Conservation (phyloP, 305 asterid species). For the Rubia tinctorum region DNA sequence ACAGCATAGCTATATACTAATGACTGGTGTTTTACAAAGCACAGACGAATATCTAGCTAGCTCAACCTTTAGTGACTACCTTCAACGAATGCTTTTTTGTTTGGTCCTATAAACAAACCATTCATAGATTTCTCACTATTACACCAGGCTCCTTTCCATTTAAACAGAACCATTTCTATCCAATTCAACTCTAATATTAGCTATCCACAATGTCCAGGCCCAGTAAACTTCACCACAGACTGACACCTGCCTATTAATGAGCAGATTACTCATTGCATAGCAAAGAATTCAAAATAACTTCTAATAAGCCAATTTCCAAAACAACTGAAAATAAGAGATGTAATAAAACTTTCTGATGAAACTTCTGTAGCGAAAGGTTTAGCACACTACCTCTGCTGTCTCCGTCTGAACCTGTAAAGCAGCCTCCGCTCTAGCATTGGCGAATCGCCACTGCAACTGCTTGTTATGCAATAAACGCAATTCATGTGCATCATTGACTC, state of each 20-base stretch:
- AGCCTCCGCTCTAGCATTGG: conserved; percentile 63
- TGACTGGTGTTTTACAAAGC: not conserved
- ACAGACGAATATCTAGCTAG: not conserved
- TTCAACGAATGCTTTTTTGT: not conserved
- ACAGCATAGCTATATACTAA: not conserved
- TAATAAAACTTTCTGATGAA: not conserved
- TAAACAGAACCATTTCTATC: not conserved
- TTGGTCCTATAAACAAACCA: not conserved
- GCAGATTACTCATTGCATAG: not conserved
- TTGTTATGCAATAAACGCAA: conserved; percentile 65
- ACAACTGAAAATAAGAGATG: not conserved
- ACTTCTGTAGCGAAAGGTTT: not conserved
- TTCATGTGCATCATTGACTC: conserved; percentile 64
- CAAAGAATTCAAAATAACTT: not conserved
- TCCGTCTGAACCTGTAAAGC: conserved; percentile 47
- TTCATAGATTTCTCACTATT: not conserved
- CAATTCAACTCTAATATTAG: not conserved
- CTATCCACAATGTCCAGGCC: not conserved
- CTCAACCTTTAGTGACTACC: not conserved
- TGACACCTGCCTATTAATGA: not conserved
- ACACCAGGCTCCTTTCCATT: not conserved
- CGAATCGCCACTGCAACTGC: conserved; percentile 79
- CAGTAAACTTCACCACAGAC: not conserved
- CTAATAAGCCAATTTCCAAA: not conserved
- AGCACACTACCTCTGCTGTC: conserved; percentile 59